A percentile compares a stretch with the other conserved stretches of the same genome.
phyloP scores from a whole-genome alignment of 495 filamentous ascomycete genomes.

The Parathielavia appendiculata region DNA sequence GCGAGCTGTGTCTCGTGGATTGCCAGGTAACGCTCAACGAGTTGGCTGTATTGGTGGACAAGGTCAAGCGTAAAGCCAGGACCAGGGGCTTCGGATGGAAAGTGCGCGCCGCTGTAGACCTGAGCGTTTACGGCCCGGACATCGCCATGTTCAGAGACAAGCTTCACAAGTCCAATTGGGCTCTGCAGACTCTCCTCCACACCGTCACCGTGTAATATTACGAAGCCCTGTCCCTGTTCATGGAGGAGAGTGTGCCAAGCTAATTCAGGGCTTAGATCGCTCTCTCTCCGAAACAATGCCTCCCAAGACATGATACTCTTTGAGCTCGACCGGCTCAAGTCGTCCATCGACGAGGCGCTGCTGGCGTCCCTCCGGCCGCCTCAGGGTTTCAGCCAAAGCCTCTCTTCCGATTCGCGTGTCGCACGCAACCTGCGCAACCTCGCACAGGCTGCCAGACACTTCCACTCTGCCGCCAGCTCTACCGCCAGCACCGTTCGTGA shows the following conservation, averaged over 20 bases:
- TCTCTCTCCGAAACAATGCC: neutral
- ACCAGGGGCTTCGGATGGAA: neutral
- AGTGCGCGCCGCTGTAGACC: neutral
- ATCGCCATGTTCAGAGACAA: neutral
- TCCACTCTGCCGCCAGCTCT: neutral
- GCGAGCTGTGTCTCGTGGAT: neutral
- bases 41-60: neutral
- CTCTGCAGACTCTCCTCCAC: neutral
- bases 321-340: conserved; percentile 1
- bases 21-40: neutral
- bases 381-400: neutral
- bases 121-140: neutral
- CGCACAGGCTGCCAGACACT: neutral
- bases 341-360: neutral
- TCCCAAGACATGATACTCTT: neutral
- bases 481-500: neutral
- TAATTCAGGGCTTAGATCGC: neutral
- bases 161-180: conserved; percentile 1
- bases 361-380: neutral
- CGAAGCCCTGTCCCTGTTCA: neutral
- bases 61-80: neutral
- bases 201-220: neutral
- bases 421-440: neutral
- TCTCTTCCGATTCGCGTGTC: neutral
- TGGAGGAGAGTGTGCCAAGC: neutral